Evolutionary conservation across 73 alveolate species (phyloP).

Genomic region (Strombidium stylifer): DNA sequence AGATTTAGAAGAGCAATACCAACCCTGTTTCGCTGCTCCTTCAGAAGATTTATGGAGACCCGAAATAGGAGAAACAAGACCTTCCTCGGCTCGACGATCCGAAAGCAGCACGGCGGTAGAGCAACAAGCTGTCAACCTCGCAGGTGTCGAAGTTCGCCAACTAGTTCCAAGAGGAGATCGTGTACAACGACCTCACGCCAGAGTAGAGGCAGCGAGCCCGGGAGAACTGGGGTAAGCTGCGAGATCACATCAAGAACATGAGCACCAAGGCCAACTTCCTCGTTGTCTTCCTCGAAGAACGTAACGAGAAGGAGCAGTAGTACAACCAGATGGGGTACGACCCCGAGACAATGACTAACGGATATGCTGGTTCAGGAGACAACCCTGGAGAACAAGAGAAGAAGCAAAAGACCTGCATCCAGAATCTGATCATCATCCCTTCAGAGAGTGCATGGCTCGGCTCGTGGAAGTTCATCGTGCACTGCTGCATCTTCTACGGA

Average conservation of each 20-base stretch:
- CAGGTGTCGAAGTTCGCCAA: no score
- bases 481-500: slow-evolving; percentile 20
- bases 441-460: slow-evolving; percentile 24
- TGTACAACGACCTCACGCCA: no score
- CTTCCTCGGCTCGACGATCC: no score
- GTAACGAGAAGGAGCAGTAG: neutral
- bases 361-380: slow-evolving; percentile 9
- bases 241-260: slow-evolving; percentile 26
- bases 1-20: no score
- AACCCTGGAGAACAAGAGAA: neutral
- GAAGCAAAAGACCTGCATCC: slow-evolving; percentile 5
- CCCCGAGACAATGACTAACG: neutral
- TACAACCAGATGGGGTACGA: neutral
- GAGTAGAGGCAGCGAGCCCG: no score
- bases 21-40: no score
- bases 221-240: slow-evolving; percentile 37
- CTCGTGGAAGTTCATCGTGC: slow-evolving; percentile 39
- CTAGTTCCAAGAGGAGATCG: no score
- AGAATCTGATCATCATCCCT: slow-evolving; percentile 30
- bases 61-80: no score
- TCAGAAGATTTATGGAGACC: no score
- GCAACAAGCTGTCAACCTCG: no score
- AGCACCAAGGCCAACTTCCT: slow-evolving; percentile 2
- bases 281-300: neutral
- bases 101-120: no score